Evolutionary conservation across 495 filamentous ascomycete species (phyloP), one percentile per base, ranked within the genome.

Genomic region (Neohortaea acidophila): DNA sequence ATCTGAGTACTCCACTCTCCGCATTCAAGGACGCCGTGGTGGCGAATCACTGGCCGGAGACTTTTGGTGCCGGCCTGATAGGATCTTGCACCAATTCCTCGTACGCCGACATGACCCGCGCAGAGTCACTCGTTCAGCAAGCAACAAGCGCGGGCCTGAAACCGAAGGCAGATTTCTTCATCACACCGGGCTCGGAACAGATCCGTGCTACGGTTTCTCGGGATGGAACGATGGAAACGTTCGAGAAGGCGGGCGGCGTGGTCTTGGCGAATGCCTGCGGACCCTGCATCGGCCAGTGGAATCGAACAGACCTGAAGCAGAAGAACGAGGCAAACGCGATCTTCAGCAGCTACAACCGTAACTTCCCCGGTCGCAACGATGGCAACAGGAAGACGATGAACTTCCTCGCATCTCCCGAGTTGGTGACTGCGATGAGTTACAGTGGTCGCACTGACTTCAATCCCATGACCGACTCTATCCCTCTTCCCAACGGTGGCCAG

Each of bases 21-120:
- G 63, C 75, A 49, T 97, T 97, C 56, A 77, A 81, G 48, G 69
- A 84, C 32, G 77, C 78, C 1, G 84, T 91, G 4, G 67, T 78
- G 53, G 67, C 77, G 52, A 79, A 94, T 57, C 61, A 80, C 22
- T 97, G 89, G 89, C 89, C 89, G 5, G 72, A 79, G 55, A 81
- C 76, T 30, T 79, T 97, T 43, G 84, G 81, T 5, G 86, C 89
- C 6, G 84, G 86, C 40, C 69, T 97, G 20, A 97, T 97, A 51
- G 89, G 89, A 30, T 92, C 84, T 64, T 97, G 89, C 64, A 97
- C 89, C 11, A 97, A 97, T 67, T 91, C 82, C 59, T 96, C 89
- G 2, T 97, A 94, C 58, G 75, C 93, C 61, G 89, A 97, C 54
- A 97, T 97, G 89, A 85, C 84, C 8, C 76, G 89, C 34, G 79